Evolutionary conservation across 345 rosid species (phyloP), one percentile per base, ranked within the genome.

Genomic region (Balakata baccata): DNA sequence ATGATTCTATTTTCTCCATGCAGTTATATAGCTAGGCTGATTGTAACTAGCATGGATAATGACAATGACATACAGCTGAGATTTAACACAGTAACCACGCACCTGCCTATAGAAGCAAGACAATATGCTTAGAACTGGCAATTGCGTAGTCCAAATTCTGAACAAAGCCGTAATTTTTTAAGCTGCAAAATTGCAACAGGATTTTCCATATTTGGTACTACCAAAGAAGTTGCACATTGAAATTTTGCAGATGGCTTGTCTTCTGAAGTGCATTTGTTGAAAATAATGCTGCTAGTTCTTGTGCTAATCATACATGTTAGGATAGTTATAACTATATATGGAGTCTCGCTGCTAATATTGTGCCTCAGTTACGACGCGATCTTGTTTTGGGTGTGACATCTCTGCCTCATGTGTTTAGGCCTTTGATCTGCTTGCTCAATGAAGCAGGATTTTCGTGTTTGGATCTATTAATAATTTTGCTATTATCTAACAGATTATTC

Each of bases 401-500:
- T 12, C 13, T 73, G 61, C 64, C 56, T 65, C 65, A n/a, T 57
- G n/a, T 49, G 11, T 38, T 60, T 43, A 23, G 50, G 49, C 38
- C 17, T 20, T 62, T 57, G 34, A 53, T 45, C 52, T 68, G 72
- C 62, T 73, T 66, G 49, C 68, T 62, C 51, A 50, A 56, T 66
- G n/a, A 12, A 59, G 61, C 41, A 67, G 53, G 20, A 6, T n/a
- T 20, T 75, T 60, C 51, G 8, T 37, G 39, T 14, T n/a, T 6
- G 18, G 39, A n/a, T 13, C 18, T 50, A 47, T 18, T 53, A 68
- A 63, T 18, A 23, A 70, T 63, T 76, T 67, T 56, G 13, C 11
- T 43, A 49, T 78, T 73, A 39, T 77, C 47, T 77, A 63, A 56
- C 89, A 94, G 97, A 80, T 82, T 92, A 78, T 94, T 90, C 84